These are phyloP conservation scores for Lactuca sativa DNA, from an alignment of 129 eudicot species.

Conservation along the genomic window DNA sequence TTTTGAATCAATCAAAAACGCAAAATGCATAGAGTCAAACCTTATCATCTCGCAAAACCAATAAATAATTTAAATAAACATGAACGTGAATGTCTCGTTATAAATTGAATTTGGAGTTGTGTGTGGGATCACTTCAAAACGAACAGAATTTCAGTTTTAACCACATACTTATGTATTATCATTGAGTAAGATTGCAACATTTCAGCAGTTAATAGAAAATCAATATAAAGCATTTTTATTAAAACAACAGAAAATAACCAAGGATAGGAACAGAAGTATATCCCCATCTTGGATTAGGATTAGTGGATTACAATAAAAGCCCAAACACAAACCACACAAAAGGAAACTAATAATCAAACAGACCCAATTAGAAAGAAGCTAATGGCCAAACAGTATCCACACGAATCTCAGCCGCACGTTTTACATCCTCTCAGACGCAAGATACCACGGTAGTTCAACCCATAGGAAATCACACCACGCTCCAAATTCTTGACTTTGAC, in stretches of 20 bases:
- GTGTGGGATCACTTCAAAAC: no score
- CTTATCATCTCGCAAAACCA: no score
- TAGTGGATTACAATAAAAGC: constrained; percentile 1
- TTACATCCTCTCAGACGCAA: constrained; percentile 47
- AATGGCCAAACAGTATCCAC: constrained; percentile 37
- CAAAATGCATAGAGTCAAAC: no score
- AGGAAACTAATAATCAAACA: not conserved
- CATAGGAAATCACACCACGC: constrained; percentile 16
- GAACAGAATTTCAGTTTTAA: not conserved
- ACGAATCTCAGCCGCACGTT: constrained; percentile 41
- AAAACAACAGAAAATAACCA: constrained; percentile 26
- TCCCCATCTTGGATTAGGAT: constrained; percentile 30
- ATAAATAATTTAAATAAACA: no score
- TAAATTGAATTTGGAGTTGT: no score
- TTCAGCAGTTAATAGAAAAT: not conserved
- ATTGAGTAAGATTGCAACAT: not conserved
- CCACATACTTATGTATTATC: not conserved
- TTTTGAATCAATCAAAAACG: no score
- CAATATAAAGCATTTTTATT: constrained; percentile 32
- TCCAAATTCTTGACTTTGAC: constrained; percentile 27
- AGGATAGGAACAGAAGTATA: constrained; percentile 19
- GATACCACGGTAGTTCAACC: constrained; percentile 25
- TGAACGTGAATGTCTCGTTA: no score
- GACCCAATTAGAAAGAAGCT: constrained; percentile 1
- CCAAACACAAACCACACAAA: constrained; percentile 22